Evolutionary conservation across 352 stramenopile genomes (phyloP).

Genomic region (Globisporangium barbulae): DNA sequence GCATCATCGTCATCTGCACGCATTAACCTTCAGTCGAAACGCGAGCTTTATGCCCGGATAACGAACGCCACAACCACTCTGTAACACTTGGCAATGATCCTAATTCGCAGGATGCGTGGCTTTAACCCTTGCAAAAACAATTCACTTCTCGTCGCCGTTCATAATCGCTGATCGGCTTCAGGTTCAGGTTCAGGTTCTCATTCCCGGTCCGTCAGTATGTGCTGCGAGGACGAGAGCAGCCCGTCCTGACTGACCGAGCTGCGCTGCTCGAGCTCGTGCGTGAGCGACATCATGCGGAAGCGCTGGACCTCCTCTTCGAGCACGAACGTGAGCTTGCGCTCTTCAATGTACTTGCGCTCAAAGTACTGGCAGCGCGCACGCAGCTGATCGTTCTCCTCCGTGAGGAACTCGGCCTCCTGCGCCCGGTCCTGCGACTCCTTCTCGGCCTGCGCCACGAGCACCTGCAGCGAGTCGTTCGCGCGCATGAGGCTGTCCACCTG

Average conservation of each 20-base stretch:
- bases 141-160: neutral
- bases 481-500: slow-evolving; percentile 53
- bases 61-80: neutral
- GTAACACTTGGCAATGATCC: neutral
- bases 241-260: slow-evolving; percentile 15
- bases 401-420: slow-evolving; percentile 71
- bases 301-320: slow-evolving; percentile 65
- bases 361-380: slow-evolving; percentile 55
- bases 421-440: slow-evolving; percentile 54
- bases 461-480: slow-evolving; percentile 67
- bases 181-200: neutral
- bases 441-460: slow-evolving; percentile 54
- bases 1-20: slow-evolving; percentile 66
- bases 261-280: slow-evolving; percentile 37
- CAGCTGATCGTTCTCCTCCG: slow-evolving; percentile 78
- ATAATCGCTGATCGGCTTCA: neutral
- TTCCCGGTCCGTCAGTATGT: neutral
- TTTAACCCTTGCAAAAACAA: neutral
- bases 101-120: neutral
- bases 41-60: no score
- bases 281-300: slow-evolving; percentile 47
- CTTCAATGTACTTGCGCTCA: slow-evolving; percentile 64
- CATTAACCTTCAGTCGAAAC: slow-evolving; percentile 12
- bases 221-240: neutral
- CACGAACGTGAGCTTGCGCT: slow-evolving; percentile 55